Percentiles rank a stretch among this genome's conserved stretches.
Conservation (phyloP, 1,284 basidiomycete species). For the Cutaneotrichosporon cavernicola region DNA sequence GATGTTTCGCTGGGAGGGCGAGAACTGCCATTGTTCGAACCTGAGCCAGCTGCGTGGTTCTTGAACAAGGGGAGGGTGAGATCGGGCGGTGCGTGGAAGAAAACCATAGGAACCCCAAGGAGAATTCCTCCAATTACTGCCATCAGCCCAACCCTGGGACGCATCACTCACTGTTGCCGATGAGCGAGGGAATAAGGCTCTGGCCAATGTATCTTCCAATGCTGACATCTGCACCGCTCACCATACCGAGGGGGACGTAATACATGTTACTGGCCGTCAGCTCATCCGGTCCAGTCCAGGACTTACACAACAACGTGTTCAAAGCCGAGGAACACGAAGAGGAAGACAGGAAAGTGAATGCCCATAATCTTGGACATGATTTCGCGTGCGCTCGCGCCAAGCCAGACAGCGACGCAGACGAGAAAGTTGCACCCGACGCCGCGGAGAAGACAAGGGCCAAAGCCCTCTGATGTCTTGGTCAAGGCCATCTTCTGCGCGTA, state of each 20-base stretch:
- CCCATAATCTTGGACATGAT: conserved; percentile 43
- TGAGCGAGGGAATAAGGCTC: conserved; percentile 32
- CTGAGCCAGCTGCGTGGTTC: not conserved
- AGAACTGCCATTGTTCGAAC: too few relatives aligned
- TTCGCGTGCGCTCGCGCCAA: conserved; percentile 42
- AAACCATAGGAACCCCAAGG: conserved; percentile 20
- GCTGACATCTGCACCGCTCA: conserved; percentile 36
- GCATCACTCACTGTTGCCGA: conserved; percentile 27
- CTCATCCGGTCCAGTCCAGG: not conserved
- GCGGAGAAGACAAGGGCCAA: conserved; percentile 40
- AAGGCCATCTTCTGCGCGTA: conserved; percentile 26
- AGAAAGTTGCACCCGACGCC: conserved; percentile 52
- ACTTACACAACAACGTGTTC: conserved; percentile 40
- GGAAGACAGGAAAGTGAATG: conserved; percentile 46
- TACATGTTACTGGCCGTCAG: conserved; percentile 40
- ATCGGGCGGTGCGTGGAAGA: conserved; percentile 13
- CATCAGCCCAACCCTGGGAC: not conserved
- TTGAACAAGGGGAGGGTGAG: conserved; percentile 1
- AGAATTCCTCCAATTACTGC: conserved; percentile 24
- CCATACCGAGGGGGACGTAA: conserved; percentile 45
- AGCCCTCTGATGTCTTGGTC: conserved; percentile 29
- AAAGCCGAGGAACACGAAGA: conserved; percentile 46
- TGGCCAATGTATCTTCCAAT: conserved; percentile 28
- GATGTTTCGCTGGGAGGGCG: too few relatives aligned
- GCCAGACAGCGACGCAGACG: conserved; percentile 49